Percentiles rank a stretch among this genome's conserved stretches.
Conservation (phyloP, 768 basidiomycete species). For the Tulasnella sp. region DNA sequence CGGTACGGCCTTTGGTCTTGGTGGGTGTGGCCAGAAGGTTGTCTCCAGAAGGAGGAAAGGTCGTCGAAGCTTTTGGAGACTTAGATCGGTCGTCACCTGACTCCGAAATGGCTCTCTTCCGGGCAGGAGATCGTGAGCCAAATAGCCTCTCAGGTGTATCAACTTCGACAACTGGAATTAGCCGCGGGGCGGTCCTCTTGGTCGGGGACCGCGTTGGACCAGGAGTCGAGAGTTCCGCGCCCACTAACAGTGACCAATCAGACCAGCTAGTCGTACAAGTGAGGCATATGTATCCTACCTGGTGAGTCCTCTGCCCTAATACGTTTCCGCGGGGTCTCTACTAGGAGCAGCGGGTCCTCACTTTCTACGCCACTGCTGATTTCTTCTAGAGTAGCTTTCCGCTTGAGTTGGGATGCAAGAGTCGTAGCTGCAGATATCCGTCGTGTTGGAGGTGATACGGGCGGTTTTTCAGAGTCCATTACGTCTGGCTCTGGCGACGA, state of each 20-base stretch:
- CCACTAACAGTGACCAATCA: not conserved
- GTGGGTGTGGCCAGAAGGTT: not conserved
- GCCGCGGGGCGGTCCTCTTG: not conserved
- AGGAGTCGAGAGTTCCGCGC: not conserved
- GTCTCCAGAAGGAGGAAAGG: not conserved
- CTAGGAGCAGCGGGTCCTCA: slow-evolving; percentile 2
- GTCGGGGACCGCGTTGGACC: not conserved
- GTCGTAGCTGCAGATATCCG: not conserved
- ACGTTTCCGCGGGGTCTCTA: slow-evolving; percentile 2
- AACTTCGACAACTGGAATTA: not conserved
- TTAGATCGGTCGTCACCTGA: not conserved
- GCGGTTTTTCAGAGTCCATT: not conserved
- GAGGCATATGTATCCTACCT: not conserved
- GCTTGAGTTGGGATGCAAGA: not conserved
- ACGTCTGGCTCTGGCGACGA: not conserved
- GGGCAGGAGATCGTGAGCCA: not conserved
- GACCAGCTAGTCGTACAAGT: not conserved
- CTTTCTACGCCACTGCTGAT: slow-evolving; percentile 1
- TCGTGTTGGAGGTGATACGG: not conserved
- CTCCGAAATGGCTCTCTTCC: not conserved
- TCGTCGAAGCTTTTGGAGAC: not conserved
- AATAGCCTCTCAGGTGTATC: not conserved
- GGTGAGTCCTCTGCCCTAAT: not conserved
- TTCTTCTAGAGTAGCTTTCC: not conserved
- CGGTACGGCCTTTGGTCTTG: not conserved